These are phyloP conservation scores for Alternaria panax DNA, from an alignment of 2,329 filamentous ascomycete genomes.

Conservation along the genomic window DNA sequence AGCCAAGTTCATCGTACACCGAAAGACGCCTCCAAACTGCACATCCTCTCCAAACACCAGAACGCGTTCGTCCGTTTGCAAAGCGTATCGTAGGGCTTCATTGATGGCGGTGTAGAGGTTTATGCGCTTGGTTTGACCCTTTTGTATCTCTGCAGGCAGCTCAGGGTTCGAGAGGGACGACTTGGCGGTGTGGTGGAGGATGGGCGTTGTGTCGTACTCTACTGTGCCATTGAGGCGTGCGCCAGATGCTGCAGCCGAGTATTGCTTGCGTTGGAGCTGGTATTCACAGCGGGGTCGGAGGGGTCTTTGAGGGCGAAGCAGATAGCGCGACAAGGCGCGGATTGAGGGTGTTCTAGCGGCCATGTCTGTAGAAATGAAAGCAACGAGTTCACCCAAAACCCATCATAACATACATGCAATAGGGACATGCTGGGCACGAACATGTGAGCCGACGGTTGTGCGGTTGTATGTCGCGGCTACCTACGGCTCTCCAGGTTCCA, in stretches of 20 bases:
- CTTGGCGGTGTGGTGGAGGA: conserved; percentile 82
- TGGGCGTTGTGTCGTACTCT: conserved; percentile 82
- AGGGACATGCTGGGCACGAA: conserved; percentile 15
- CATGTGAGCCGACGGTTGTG: conserved; percentile 21
- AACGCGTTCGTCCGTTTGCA: conserved; percentile 83
- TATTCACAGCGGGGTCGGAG: conserved; percentile 34
- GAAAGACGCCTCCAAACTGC: conserved; percentile 94
- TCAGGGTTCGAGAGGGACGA: conserved; percentile 75
- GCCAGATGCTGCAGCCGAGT: conserved; percentile 58
- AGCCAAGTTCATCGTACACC: conserved; percentile 89
- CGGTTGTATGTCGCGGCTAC: conserved; percentile 25
- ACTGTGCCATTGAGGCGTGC: conserved; percentile 81
- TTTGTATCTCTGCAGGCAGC: conserved; percentile 69
- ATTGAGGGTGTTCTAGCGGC: conserved; percentile 39
- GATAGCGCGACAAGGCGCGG: conserved; percentile 40
- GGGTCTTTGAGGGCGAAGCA: conserved; percentile 39
- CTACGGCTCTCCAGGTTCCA: conserved; percentile 29
- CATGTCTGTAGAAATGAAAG: conserved; percentile 27
- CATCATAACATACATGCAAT: not conserved
- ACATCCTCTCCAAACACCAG: conserved; percentile 96
- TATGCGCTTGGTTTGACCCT: conserved; percentile 79
- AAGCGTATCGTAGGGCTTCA: conserved; percentile 80
- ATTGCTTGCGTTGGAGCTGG: conserved; percentile 40
- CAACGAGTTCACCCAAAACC: not conserved
- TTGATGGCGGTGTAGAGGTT: conserved; percentile 97